phyloP scores from a whole-genome alignment of 139 green algal species.

The Closterium sp. region DNA sequence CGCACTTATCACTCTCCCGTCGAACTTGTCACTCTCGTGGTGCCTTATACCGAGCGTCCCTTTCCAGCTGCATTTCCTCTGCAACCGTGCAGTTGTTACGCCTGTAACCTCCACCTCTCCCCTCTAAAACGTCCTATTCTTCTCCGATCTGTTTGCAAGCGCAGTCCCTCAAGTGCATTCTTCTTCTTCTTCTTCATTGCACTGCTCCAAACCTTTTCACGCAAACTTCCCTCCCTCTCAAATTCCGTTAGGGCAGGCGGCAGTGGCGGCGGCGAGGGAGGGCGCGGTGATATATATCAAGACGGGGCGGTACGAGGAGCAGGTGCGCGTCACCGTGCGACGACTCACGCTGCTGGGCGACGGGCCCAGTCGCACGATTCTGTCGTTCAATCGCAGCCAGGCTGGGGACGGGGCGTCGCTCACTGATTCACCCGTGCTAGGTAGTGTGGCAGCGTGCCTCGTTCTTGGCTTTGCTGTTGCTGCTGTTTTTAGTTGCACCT shows the following conservation, averaged over 20 bases:
- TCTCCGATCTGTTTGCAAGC: no score
- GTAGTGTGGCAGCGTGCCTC: background rate
- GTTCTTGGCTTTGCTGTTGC: background rate
- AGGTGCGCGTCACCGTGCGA: background rate
- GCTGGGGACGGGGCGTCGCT: background rate
- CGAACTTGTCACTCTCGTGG: no score
- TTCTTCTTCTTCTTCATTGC: no score
- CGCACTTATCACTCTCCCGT: no score
- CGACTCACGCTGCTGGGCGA: background rate
- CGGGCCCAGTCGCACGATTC: background rate
- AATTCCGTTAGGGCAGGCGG: background rate
- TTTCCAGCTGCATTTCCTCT: no score
- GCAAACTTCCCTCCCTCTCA: no score
- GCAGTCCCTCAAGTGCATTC: no score
- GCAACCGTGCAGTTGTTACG: no score
- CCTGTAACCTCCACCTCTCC: no score
- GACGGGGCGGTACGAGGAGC: background rate
- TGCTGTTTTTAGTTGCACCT: background rate
- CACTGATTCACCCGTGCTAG: background rate
- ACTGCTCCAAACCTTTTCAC: no score
- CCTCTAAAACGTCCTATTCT: no score
- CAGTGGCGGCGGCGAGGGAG: background rate
- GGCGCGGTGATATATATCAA: background rate
- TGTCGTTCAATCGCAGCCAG: background rate
- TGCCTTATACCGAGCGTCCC: no score